A percentile compares a stretch with the other conserved stretches of the same genome.
Conservation (phyloP, 2,329 filamentous ascomycete species). For the Aspergillus sp. region DNA sequence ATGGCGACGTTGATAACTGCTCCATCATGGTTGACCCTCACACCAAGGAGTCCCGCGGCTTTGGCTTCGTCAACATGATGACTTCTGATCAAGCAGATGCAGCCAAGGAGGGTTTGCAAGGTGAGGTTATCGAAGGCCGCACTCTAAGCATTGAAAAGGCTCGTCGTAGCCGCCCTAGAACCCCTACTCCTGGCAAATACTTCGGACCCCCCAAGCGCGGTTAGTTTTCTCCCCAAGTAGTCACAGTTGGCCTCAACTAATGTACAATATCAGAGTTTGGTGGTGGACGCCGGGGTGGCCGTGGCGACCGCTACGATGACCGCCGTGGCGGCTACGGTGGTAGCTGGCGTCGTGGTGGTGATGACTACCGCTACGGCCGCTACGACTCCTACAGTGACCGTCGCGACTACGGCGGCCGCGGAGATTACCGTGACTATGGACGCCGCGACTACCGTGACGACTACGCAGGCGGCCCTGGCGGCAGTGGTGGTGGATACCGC, state of each 20-base stretch:
- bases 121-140: slow-evolving; percentile 90
- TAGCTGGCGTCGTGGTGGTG: slow-evolving; percentile 46
- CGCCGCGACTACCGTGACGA: slow-evolving; percentile 49
- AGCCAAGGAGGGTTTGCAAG: slow-evolving; percentile 92
- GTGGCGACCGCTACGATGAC: slow-evolving; percentile 53
- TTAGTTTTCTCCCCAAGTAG: slow-evolving; percentile 49
- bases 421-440: slow-evolving; percentile 47
- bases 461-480: slow-evolving; percentile 39
- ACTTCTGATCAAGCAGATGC: slow-evolving; percentile 93
- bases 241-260: not conserved
- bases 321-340: slow-evolving; percentile 52
- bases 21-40: slow-evolving; percentile 99
- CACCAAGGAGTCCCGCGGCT: slow-evolving; percentile 96
- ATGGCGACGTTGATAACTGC: slow-evolving; percentile 97
- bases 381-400: slow-evolving; percentile 50
- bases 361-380: slow-evolving; percentile 44
- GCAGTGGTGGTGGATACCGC: slow-evolving; percentile 39
- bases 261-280: slow-evolving; percentile 34
- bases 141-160: slow-evolving; percentile 99
- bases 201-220: slow-evolving; percentile 97
- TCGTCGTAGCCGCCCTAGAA: slow-evolving; percentile 88
- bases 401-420: slow-evolving; percentile 48
- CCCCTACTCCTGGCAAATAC: slow-evolving; percentile 97
- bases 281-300: slow-evolving; percentile 54
- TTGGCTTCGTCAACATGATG: slow-evolving; percentile 99